phyloP scores from a whole-genome alignment of 2,329 filamentous ascomycete genomes.

The Cryphonectria parasitica region DNA sequence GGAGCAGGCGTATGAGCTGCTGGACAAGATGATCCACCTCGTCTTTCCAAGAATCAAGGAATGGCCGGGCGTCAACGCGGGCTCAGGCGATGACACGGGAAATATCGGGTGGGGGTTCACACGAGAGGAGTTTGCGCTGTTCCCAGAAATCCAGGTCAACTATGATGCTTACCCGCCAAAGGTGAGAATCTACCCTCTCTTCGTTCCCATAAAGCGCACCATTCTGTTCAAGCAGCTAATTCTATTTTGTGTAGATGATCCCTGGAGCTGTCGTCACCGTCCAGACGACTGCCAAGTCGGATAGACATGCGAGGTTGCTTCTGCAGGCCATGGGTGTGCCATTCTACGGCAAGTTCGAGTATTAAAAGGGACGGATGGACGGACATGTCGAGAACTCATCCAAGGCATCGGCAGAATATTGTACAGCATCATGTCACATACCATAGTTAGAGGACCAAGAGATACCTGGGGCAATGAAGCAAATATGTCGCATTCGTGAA shows the following conservation, averaged over 20 bases:
- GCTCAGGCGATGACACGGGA: constrained; percentile 82
- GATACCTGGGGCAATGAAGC: constrained; percentile 11
- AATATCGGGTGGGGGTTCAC: constrained; percentile 85
- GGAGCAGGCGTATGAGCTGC: constrained; percentile 84
- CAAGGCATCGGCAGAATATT: constrained; percentile 21
- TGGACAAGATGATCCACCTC: constrained; percentile 87
- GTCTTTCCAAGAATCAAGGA: constrained; percentile 97
- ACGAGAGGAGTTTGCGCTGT: constrained; percentile 75
- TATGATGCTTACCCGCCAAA: constrained; percentile 64
- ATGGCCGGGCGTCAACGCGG: constrained; percentile 71
- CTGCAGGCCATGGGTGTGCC: constrained; percentile 74
- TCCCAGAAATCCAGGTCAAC: constrained; percentile 94
- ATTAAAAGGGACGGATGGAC: constrained; percentile 37
- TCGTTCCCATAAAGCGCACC: neutral
- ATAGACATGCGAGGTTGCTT: constrained; percentile 81
- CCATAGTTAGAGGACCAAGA: constrained; percentile 9
- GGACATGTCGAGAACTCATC: constrained; percentile 25
- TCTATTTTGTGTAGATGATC: constrained; percentile 60
- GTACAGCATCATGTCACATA: constrained; percentile 29
- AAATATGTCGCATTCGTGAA: constrained; percentile 22
- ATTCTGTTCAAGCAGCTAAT: neutral
- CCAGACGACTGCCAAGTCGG: constrained; percentile 82
- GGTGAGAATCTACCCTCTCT: constrained; percentile 15
- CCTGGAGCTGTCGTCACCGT: constrained; percentile 83
- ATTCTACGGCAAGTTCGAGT: constrained; percentile 71